Evolutionary conservation across 2,329 filamentous ascomycete species (phyloP), one percentile per base, ranked within the genome.

Genomic region (Nemania sp.): DNA sequence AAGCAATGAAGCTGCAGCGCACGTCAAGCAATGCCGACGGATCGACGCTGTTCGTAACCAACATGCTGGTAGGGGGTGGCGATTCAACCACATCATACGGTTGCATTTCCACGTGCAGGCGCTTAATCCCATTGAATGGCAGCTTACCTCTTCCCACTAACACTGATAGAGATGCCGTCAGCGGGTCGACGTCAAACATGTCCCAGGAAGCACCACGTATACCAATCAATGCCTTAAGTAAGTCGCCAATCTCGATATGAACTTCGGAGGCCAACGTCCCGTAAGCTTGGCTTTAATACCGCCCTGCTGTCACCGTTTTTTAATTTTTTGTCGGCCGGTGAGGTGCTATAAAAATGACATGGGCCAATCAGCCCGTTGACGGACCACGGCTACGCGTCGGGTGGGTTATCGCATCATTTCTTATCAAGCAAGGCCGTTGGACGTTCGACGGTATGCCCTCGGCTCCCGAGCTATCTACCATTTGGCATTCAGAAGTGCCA

Each of bases 231-330:
- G 18, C 39, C 39, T 43, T 42, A 29, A 40, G 46, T 51, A 47
- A 42, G 10, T 29, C 3, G 25, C 3, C 15, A 54, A 50, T 39
- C 47, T 49, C 25, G 40, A 62, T 52, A 17, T 56, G 52, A 56
- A 40, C 47, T 45, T 45, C 60, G 56, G 60, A 59, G 35, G 56
- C 39, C 48, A 55, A 52, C n/a, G 52, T 39, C 51, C 60, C 60
- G 60, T 12, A 13, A 20, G 45, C 56, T 39, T 52, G 39, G 35
- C 42, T 40, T 12, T 52, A 56, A 52, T 45, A 62, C 48, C 56
- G 51, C 48, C 46, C 55, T 62, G 18, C 59, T 51, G 46, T n/a
- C 57, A 52, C 29, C 39, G 51, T 17, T 49, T 29, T 15, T 34
- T 40, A 20, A 47, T 17, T 49, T 29, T 15, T 34, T 40, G 20